Percentiles rank a stretch among this genome's conserved stretches.
Evolutionary conservation across 768 basidiomycete species (phyloP).

Genomic region (Tulasnella sp.): DNA sequence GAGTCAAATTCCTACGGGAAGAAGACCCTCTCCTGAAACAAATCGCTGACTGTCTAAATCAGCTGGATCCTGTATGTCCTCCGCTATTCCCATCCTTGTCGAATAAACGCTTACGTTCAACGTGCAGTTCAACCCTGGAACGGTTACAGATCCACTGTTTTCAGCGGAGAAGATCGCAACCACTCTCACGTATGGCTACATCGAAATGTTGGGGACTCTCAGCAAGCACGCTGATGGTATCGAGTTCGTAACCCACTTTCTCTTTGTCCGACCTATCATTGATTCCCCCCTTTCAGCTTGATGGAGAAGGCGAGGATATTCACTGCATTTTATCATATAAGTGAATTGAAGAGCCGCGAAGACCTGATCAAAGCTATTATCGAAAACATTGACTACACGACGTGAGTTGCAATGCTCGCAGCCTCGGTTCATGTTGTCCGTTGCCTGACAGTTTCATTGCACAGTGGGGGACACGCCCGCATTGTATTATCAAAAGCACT

Average conservation of each 20-base stretch:
- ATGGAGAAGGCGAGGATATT: conserved; percentile 92
- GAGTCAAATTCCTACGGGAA: conserved; percentile 71
- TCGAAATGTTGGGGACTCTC: conserved; percentile 92
- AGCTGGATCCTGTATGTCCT: conserved; percentile 81
- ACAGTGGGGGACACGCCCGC: conserved; percentile 90
- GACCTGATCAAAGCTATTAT: conserved; percentile 91
- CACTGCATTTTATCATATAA: conserved; percentile 93
- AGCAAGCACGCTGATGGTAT: conserved; percentile 89
- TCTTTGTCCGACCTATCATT: not conserved
- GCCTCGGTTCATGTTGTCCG: conserved; percentile 64
- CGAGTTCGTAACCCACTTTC: conserved; percentile 58
- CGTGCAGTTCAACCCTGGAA: conserved; percentile 67
- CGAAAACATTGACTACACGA: conserved; percentile 87
- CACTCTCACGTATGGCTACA: conserved; percentile 87
- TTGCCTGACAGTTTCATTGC: conserved; percentile 46
- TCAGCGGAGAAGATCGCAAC: conserved; percentile 80
- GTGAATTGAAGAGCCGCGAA: conserved; percentile 86
- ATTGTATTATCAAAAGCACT: conserved; percentile 93
- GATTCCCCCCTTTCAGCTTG: conserved; percentile 53
- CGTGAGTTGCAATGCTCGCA: conserved; percentile 86
- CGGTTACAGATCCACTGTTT: conserved; percentile 74
- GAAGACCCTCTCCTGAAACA: conserved; percentile 88
- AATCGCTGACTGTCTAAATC: conserved; percentile 83
- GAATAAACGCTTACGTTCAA: not conserved
- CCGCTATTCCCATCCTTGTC: not conserved